phyloP scores from a whole-genome alignment of 1,284 basidiomycete species.

The Chondrostereum purpureum region DNA sequence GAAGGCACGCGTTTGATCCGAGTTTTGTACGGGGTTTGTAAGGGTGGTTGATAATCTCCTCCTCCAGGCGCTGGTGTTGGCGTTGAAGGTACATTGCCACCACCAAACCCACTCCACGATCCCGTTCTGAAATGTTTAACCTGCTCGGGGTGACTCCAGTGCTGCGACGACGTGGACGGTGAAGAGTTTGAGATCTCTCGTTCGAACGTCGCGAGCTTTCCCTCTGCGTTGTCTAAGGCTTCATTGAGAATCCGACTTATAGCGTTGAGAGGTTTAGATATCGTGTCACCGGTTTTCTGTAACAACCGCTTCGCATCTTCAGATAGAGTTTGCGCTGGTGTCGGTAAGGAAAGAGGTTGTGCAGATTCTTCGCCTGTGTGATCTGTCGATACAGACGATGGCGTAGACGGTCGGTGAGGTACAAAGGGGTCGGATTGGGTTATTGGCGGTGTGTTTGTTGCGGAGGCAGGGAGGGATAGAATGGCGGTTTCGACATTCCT shows the following conservation, averaged over 20 bases:
- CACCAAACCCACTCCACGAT: background rate
- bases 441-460: slow-evolving; percentile 41
- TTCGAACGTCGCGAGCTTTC: slow-evolving; percentile 51
- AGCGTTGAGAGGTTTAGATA: slow-evolving; percentile 82
- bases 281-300: slow-evolving; percentile 82
- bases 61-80: slow-evolving; percentile 33
- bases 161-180: slow-evolving; percentile 17
- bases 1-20: slow-evolving; percentile 49
- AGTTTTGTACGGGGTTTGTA: slow-evolving; percentile 70
- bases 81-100: slow-evolving; percentile 18
- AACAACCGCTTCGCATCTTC: slow-evolving; percentile 79
- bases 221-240: slow-evolving; percentile 54
- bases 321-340: slow-evolving; percentile 44
- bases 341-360: slow-evolving; percentile 62
- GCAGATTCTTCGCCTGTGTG: slow-evolving; percentile 84
- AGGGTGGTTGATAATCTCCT: slow-evolving; percentile 28
- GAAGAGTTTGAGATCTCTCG: slow-evolving; percentile 29
- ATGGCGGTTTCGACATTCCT: slow-evolving; percentile 85
- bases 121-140: slow-evolving; percentile 19
- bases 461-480: slow-evolving; percentile 61
- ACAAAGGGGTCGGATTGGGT: slow-evolving; percentile 22
- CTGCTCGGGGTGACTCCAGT: slow-evolving; percentile 34
- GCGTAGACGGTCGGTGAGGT: slow-evolving; percentile 15
- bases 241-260: slow-evolving; percentile 83
- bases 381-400: slow-evolving; percentile 18